Evolutionary conservation across 1,139 yeast genomes (phyloP).

Genomic region (Saccharomyces hybrid): DNA sequence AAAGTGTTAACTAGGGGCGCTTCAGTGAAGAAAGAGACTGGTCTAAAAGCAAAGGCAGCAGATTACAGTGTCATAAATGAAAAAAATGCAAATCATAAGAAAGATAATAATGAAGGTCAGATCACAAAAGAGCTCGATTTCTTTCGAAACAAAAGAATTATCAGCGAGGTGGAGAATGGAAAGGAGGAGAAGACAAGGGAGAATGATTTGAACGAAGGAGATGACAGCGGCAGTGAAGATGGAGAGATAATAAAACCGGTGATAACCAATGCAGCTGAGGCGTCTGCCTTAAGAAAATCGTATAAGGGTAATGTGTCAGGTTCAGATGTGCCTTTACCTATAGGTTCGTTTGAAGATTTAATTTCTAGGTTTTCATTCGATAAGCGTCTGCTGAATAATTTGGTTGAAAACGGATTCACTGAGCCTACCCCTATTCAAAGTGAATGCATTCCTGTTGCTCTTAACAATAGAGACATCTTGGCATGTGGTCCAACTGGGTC

Average conservation of each 20-base stretch:
- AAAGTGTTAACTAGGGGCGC: constrained; percentile 84
- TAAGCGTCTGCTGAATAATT: constrained; percentile 52
- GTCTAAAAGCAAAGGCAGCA: constrained; percentile 18
- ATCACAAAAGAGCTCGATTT: constrained; percentile 63
- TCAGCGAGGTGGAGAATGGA: constrained; percentile 20
- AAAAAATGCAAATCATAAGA: constrained; percentile 11
- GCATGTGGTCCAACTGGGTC: constrained; percentile 96
- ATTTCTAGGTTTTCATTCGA: constrained; percentile 60
- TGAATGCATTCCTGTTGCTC: constrained; percentile 68
- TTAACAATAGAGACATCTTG: constrained; percentile 59
- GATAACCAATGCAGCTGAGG: constrained; percentile 51
- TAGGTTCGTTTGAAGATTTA: constrained; percentile 81
- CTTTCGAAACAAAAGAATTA: constrained; percentile 50
- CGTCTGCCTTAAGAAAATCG: constrained; percentile 46
- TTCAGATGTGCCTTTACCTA: constrained; percentile 74
- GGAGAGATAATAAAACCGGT: constrained; percentile 33
- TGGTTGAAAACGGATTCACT: constrained; percentile 61
- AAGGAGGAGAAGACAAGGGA: constrained; percentile 23
- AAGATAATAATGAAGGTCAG: constrained; percentile 36
- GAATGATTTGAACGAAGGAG: constrained; percentile 19
- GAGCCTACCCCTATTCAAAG: constrained; percentile 92
- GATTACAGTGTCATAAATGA: constrained; percentile 24
- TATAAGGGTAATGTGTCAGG: constrained; percentile 65
- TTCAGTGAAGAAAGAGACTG: constrained; percentile 46
- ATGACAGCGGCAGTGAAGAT: constrained; percentile 10